These are phyloP conservation scores for Ophiostoma quercus DNA, from an alignment of 2,329 filamentous ascomycete species.

Conservation along the genomic window DNA sequence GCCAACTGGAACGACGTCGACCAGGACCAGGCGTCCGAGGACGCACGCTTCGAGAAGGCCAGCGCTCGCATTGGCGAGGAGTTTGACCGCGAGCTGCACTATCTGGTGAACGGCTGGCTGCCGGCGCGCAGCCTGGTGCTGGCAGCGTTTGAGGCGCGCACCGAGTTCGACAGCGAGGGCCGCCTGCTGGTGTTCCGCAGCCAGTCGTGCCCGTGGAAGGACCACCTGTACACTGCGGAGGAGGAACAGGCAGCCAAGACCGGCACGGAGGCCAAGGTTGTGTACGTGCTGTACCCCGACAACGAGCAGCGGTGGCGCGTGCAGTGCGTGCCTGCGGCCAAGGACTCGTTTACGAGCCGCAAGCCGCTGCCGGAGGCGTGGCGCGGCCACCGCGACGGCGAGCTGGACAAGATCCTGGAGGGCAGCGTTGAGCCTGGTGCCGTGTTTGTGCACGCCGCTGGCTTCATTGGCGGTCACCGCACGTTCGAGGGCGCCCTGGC, in stretches of 20 bases:
- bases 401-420: conserved; percentile 65
- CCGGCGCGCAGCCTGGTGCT: conserved; percentile 69
- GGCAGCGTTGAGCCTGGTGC: conserved; percentile 64
- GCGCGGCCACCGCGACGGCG: conserved; percentile 83
- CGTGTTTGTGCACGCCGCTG: conserved; percentile 89
- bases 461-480: conserved; percentile 94
- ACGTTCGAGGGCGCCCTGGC: conserved; percentile 80
- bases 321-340: conserved; percentile 79
- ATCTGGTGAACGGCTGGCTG: conserved; percentile 73
- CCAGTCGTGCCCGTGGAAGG: conserved; percentile 87
- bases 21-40: conserved; percentile 67
- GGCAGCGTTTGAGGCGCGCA: conserved; percentile 65
- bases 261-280: conserved; percentile 68
- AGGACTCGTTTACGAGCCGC: conserved; percentile 84
- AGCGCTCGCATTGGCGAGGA: conserved; percentile 82
- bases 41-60: conserved; percentile 71
- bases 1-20: conserved; percentile 69
- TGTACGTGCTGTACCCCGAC: conserved; percentile 79
- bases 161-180: conserved; percentile 54
- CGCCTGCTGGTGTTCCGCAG: conserved; percentile 74
- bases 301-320: conserved; percentile 85
- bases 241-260: conserved; percentile 55
- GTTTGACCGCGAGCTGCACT: conserved; percentile 75
- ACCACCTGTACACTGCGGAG: conserved; percentile 88
- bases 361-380: conserved; percentile 87